Percentiles rank a stretch among this genome's conserved stretches.
phyloP scores from a whole-genome alignment of 2,329 filamentous ascomycete species.

The Colletotrichum caudatum region DNA sequence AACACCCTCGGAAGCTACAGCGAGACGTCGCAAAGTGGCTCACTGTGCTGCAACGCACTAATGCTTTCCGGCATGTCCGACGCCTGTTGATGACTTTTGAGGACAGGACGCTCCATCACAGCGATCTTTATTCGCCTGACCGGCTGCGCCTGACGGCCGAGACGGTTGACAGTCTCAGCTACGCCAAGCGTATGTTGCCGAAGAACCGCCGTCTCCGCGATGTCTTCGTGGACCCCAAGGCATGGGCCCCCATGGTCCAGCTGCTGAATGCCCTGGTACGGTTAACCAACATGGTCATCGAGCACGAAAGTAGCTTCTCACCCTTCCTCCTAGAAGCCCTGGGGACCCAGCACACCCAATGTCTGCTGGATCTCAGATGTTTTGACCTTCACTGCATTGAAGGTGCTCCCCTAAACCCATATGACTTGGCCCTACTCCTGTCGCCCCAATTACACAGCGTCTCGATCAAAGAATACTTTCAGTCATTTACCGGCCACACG shows the following conservation, averaged over 20 bases:
- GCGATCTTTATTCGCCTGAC: constrained; percentile 15
- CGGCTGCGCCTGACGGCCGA: background rate
- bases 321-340: constrained; percentile 13
- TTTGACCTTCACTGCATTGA: constrained; percentile 2
- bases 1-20: constrained; percentile 1
- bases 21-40: constrained; percentile 16
- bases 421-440: constrained; percentile 7
- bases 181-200: background rate
- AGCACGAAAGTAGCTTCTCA: constrained; percentile 13
- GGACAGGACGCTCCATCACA: constrained; percentile 13
- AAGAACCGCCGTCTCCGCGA: constrained; percentile 16
- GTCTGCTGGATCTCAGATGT: constrained; percentile 9
- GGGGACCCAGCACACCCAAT: background rate
- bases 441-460: constrained; percentile 11
- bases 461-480: constrained; percentile 23
- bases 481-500: constrained; percentile 6
- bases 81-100: constrained; percentile 10
- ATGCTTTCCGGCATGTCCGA: constrained; percentile 12
- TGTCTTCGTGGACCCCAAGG: constrained; percentile 7
- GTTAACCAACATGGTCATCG: constrained; percentile 7
- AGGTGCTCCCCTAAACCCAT: background rate
- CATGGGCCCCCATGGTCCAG: constrained; percentile 14
- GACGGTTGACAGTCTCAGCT: background rate
- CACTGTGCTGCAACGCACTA: background rate
- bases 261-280: background rate